A percentile compares a stretch with the other conserved stretches of the same genome.
These are phyloP conservation scores for Trapa bicornis DNA, from an alignment of 345 rosid species.

Conservation along the genomic window DNA sequence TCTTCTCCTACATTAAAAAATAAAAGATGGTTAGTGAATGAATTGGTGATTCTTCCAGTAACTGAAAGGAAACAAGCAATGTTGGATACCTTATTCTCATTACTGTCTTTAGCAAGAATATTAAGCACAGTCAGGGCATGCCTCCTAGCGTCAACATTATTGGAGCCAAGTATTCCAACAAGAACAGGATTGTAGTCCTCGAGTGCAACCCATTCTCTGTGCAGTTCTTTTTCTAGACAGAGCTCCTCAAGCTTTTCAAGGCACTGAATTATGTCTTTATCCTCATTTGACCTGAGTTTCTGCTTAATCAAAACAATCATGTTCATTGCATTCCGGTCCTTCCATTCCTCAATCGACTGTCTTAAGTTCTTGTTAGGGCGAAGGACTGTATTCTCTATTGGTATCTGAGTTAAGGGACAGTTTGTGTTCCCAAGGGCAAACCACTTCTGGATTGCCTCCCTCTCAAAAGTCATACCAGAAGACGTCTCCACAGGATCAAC, in stretches of 20 bases:
- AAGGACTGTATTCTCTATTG: slow-evolving; percentile 37
- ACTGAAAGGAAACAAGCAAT: not conserved
- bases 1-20: slow-evolving; percentile 35
- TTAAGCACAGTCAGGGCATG: slow-evolving; percentile 32
- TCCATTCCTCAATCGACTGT: slow-evolving; percentile 72
- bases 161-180: slow-evolving; percentile 33
- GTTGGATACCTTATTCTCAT: slow-evolving; percentile 50
- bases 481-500: slow-evolving; percentile 67
- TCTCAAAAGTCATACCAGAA: slow-evolving; percentile 67
- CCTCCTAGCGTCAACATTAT: slow-evolving; percentile 29
- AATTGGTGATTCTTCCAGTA: not conserved
- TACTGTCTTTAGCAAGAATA: slow-evolving; percentile 33
- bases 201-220: slow-evolving; percentile 52
- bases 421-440: slow-evolving; percentile 40
- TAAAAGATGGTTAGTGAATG: not conserved
- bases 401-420: slow-evolving; percentile 52
- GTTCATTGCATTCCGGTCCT: slow-evolving; percentile 60
- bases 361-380: slow-evolving; percentile 57
- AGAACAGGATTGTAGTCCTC: slow-evolving; percentile 48
- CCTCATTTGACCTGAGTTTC: slow-evolving; percentile 32
- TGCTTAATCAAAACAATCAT: slow-evolving; percentile 42
- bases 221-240: slow-evolving; percentile 42
- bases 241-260: slow-evolving; percentile 42
- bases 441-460: slow-evolving; percentile 57
- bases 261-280: slow-evolving; percentile 34